These are phyloP conservation scores for Vanilla planifolia DNA, from an alignment of 106 monocot genomes.

Conservation along the genomic window DNA sequence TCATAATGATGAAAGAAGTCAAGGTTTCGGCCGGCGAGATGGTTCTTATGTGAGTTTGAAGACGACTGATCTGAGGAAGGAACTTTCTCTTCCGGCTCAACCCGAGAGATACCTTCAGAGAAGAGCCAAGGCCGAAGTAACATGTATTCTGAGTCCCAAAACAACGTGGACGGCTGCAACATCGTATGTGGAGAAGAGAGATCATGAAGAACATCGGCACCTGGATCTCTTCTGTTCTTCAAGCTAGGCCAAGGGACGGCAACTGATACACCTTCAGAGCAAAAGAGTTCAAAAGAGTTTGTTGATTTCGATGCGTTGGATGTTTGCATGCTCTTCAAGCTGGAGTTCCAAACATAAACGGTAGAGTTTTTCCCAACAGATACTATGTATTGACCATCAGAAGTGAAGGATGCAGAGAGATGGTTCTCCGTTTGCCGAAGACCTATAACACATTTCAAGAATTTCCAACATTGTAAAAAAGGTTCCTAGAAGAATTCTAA, in stretches of 20 bases:
- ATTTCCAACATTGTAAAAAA: too few relatives aligned
- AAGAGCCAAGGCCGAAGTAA: conserved; percentile 47
- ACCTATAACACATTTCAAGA: conserved; percentile 24
- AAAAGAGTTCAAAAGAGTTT: conserved; percentile 51
- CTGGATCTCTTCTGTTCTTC: not conserved
- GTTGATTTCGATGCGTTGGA: conserved; percentile 26
- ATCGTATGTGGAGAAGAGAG: conserved; percentile 13
- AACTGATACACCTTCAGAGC: conserved; percentile 43
- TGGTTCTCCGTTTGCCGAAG: conserved; percentile 45
- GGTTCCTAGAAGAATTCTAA: too few relatives aligned
- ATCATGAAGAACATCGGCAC: not conserved
- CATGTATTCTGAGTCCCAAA: conserved; percentile 33
- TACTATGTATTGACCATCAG: conserved; percentile 67
- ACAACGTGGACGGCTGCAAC: conserved; percentile 21
- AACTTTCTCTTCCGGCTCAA: conserved; percentile 79
- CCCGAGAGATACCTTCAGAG: conserved; percentile 25
- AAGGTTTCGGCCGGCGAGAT: not conserved
- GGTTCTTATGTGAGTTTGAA: not conserved
- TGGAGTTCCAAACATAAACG: conserved; percentile 72
- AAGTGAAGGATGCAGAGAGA: conserved; percentile 58
- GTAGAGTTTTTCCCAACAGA: conserved; percentile 60
- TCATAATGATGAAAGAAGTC: conserved; percentile 2
- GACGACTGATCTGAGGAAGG: not conserved
- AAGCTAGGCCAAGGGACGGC: conserved; percentile 65
- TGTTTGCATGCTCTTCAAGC: conserved; percentile 5